A percentile compares a stretch with the other conserved stretches of the same genome.
phyloP scores from a whole-genome alignment of 2,329 filamentous ascomycete genomes.

The Fusarium sp. region DNA sequence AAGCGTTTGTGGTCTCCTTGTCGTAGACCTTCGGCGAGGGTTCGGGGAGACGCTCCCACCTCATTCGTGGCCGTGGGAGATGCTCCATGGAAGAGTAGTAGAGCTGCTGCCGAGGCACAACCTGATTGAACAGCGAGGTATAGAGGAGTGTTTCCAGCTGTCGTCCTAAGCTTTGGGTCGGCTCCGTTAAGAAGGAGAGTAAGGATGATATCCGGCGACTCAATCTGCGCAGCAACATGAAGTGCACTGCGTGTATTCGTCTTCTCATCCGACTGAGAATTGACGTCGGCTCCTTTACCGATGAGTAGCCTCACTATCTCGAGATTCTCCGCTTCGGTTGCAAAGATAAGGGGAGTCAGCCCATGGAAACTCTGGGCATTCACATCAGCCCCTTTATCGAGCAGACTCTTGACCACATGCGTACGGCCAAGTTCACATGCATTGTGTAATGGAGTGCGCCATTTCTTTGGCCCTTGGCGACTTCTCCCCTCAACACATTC shows the following conservation, averaged over 20 bases:
- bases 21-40: background rate
- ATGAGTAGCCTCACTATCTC: constrained; percentile 21
- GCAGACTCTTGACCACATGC: constrained; percentile 4
- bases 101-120: constrained; percentile 6
- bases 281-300: constrained; percentile 16
- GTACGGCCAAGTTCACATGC: constrained; percentile 6
- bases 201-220: constrained; percentile 6
- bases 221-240: constrained; percentile 16
- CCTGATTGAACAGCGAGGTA: constrained; percentile 22
- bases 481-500: constrained; percentile 20
- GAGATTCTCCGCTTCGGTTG: constrained; percentile 8
- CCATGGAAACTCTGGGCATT: constrained; percentile 11
- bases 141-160: constrained; percentile 17
- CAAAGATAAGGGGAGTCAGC: constrained; percentile 21
- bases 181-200: constrained; percentile 1
- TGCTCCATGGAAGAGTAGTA: constrained; percentile 28
- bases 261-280: constrained; percentile 19
- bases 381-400: constrained; percentile 20
- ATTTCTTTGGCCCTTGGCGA: background rate
- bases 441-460: constrained; percentile 31
- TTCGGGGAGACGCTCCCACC: background rate
- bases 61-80: constrained; percentile 6
- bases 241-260: constrained; percentile 1
- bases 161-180: background rate
- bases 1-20: background rate